Evolutionary conservation across 2,329 filamentous ascomycete genomes (phyloP).

Genomic region (Tolypocladium ophioglossoides): DNA sequence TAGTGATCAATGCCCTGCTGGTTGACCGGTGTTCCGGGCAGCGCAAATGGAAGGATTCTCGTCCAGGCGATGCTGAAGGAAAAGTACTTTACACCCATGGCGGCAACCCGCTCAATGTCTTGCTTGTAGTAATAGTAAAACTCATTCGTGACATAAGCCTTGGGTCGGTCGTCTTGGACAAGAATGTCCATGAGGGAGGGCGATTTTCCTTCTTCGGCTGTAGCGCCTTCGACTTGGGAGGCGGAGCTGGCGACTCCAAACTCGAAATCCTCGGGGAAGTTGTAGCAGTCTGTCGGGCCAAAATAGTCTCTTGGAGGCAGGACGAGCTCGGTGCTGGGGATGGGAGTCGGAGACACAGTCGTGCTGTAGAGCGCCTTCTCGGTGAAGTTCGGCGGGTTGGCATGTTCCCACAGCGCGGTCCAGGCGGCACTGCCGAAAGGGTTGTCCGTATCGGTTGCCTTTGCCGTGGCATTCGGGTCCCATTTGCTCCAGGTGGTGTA

Average conservation of each 20-base stretch:
- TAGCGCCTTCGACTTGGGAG: conserved; percentile 34
- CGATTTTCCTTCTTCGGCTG: conserved; percentile 29
- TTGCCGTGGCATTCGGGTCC: conserved; percentile 16
- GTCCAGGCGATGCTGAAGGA: conserved; percentile 43
- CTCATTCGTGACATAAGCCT: conserved; percentile 31
- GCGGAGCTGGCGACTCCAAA: conserved; percentile 39
- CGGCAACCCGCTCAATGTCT: conserved; percentile 40
- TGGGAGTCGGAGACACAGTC: conserved; percentile 42
- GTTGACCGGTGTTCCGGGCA: conserved; percentile 40
- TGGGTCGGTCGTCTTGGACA: conserved; percentile 11
- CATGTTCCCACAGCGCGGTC: conserved; percentile 20
- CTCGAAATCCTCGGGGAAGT: conserved; percentile 35
- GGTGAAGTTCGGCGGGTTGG: conserved; percentile 23
- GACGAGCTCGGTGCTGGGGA: conserved; percentile 43
- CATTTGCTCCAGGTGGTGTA: conserved; percentile 24
- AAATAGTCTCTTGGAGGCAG: conserved; percentile 43
- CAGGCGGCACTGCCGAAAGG: conserved; percentile 16
- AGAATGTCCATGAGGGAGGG: conserved; percentile 33
- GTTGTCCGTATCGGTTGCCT: no score
- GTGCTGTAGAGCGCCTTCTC: conserved; percentile 24
- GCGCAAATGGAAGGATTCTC: conserved; percentile 39
- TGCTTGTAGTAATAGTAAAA: conserved; percentile 47
- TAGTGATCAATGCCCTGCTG: conserved; percentile 40
- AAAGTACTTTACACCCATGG: conserved; percentile 39
- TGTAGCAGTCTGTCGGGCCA: conserved; percentile 34